Evolutionary conservation across 140 eudicot species (phyloP).

Genomic region (Ambrosia hybrid): DNA sequence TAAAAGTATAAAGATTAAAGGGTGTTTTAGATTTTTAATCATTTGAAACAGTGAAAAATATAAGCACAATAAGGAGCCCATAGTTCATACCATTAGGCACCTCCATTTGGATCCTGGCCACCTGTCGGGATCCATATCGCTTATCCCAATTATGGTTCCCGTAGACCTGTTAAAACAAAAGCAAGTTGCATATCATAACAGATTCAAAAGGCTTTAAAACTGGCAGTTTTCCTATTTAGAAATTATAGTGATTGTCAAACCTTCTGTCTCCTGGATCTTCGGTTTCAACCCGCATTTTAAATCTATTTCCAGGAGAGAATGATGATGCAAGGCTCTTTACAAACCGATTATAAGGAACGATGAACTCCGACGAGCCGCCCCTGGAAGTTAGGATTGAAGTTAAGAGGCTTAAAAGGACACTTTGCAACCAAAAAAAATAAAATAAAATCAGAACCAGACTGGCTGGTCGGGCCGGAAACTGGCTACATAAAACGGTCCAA

Average conservation of each 20-base stretch:
- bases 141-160: conserved; percentile 65
- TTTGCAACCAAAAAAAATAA: neutral
- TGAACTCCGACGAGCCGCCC: conserved; percentile 69
- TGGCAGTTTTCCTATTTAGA: neutral
- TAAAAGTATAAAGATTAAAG: conserved; percentile 24
- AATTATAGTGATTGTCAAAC: conserved; percentile 29
- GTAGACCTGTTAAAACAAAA: conserved; percentile 44
- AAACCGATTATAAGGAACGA: conserved; percentile 64
- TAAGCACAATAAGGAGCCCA: neutral
- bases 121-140: conserved; percentile 65
- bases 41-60: neutral
- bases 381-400: conserved; percentile 35
- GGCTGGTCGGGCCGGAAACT: neutral
- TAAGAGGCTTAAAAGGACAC: conserved; percentile 4
- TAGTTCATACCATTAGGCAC: conserved; percentile 66
- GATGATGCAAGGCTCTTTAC: conserved; percentile 48
- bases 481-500: neutral
- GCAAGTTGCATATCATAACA: neutral
- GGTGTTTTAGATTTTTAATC: neutral
- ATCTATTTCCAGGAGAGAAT: conserved; percentile 72
- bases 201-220: neutral
- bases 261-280: conserved; percentile 86
- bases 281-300: conserved; percentile 70
- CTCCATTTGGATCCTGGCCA: conserved; percentile 99
- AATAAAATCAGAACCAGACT: neutral